Evolutionary conservation across 805 yeast species (phyloP), one percentile per base, ranked within the genome.

Genomic region (Candida railenensis): DNA sequence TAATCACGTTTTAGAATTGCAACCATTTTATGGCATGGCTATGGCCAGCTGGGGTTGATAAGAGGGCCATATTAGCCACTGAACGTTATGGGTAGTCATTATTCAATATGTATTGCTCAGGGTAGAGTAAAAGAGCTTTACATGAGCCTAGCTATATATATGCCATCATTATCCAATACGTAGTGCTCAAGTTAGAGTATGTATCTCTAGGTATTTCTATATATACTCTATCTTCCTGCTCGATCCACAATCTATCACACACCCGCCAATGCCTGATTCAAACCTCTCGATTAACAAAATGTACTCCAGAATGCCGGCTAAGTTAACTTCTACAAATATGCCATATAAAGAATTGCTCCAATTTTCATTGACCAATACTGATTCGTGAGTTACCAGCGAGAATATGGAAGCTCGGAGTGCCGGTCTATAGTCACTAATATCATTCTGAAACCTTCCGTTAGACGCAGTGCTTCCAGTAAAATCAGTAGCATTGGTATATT

Each of bases 271-370:
- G 0, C 83, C 83, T 4, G 58, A 53, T 49, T 78, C 83, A 47
- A 78, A 74, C 34, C 83, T 53, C 51, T 78, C 83, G n/a, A 76
- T 58, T 19, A 78, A 55, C 7, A 78, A 48, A 3, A 75, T 61
- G 45, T 74, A 73, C 3, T 48, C 51, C 0, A 66, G 72, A 2
- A 63, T 59, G 2, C 45, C 48, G 0, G 56, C 55, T 3, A 66
- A 38, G 3, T 37, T 34, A 40, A 64, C 59, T 37, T 69, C 69
- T 15, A 72, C 54, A 50, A 71, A 77, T 3, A 73, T 56, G 0
- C 83, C 83, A 54, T 72, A 73, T 5, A 74, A 50, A 19, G 66
- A 61, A 46, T 71, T 73, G 45, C 63, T 64, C 73, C 79, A 77
- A 12, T 53, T 45, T 22, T 65, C 65, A 44, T 68, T 71, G 16